Conservation (phyloP, 148 eudicot species). For the Polygonum maritimum region DNA sequence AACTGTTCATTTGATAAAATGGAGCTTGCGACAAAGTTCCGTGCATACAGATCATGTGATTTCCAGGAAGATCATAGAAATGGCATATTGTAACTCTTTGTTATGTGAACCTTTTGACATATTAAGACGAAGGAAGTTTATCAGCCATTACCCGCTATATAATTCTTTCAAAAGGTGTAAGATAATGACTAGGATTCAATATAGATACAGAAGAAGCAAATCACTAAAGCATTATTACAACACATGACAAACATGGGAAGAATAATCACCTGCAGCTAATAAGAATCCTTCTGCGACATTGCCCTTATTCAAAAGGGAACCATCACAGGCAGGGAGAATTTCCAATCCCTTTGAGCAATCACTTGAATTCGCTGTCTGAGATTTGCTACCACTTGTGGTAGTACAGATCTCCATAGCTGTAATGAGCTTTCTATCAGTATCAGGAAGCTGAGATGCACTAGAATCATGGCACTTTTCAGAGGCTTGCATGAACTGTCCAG, state of each 20-base stretch:
- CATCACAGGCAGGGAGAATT: slow-evolving; percentile 9
- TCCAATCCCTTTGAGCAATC: slow-evolving; percentile 18
- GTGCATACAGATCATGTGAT: neutral
- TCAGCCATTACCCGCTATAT: neutral
- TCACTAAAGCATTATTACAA: neutral
- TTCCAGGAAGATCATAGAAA: neutral
- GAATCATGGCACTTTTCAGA: slow-evolving; percentile 13
- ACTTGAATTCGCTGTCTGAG: slow-evolving; percentile 13
- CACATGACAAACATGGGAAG: neutral
- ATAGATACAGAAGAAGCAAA: neutral
- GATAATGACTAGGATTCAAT: neutral
- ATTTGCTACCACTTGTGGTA: slow-evolving; percentile 15
- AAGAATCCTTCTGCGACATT: slow-evolving; percentile 15
- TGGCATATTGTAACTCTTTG: neutral
- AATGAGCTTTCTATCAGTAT: slow-evolving; percentile 16
- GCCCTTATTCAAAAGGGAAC: slow-evolving; percentile 16
- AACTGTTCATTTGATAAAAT: neutral
- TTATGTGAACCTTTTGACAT: neutral
- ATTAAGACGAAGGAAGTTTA: neutral
- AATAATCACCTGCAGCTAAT: slow-evolving; percentile 9
- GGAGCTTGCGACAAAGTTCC: neutral
- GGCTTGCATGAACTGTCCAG: slow-evolving; percentile 15
- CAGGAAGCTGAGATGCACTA: slow-evolving; percentile 5
- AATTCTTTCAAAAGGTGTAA: neutral
- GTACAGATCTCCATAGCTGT: slow-evolving; percentile 21